These are phyloP conservation scores for Erucastrum elatum DNA, from an alignment of 345 rosid species.

Conservation along the genomic window DNA sequence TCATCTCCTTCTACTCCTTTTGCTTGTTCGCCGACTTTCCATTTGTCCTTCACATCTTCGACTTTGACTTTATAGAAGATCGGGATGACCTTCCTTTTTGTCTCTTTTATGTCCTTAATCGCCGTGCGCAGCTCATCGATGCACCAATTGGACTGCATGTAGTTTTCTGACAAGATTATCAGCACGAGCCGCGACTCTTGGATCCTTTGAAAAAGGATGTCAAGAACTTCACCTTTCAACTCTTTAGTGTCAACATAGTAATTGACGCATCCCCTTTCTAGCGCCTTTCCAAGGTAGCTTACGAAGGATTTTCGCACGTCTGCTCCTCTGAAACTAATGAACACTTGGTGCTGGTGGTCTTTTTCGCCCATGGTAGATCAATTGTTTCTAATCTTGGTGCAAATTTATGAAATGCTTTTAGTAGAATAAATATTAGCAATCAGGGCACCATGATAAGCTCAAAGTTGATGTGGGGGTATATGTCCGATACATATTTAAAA, in stretches of 20 bases:
- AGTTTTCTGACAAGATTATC: background rate
- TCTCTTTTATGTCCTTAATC: background rate
- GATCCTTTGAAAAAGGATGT: background rate
- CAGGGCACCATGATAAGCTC: background rate
- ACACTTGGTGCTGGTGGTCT: background rate
- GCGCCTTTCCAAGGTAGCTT: background rate
- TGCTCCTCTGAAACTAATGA: constrained; percentile 6
- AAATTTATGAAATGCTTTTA: background rate
- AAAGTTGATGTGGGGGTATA: background rate
- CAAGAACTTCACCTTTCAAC: background rate
- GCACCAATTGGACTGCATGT: constrained; percentile 1
- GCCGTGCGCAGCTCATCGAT: background rate
- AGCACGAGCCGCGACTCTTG: background rate
- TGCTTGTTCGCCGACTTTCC: background rate
- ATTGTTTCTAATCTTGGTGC: background rate
- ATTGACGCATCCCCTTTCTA: background rate
- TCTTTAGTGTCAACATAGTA: background rate
- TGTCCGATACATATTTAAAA: background rate
- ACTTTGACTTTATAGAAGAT: background rate
- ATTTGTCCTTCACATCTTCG: background rate
- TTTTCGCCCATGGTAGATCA: background rate
- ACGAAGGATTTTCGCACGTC: background rate
- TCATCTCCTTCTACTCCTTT: background rate
- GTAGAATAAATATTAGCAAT: background rate
- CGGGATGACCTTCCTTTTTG: background rate